These are phyloP conservation scores for Chlorella sp. DNA, from an alignment of 139 green algal genomes.

Conservation along the genomic window DNA sequence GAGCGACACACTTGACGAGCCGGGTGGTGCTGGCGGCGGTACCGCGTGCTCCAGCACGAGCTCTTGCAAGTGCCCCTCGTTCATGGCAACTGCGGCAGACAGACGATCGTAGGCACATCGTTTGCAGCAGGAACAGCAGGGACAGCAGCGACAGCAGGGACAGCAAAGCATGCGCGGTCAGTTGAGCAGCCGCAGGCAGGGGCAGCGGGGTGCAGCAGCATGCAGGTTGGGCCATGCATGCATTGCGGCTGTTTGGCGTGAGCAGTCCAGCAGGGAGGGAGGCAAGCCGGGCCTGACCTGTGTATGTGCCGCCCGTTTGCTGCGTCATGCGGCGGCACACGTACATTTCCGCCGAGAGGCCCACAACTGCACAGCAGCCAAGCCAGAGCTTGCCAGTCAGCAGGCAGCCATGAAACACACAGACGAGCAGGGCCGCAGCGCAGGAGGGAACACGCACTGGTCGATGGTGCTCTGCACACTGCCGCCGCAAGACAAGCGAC, in stretches of 20 bases:
- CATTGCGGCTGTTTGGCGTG: too few species aligned
- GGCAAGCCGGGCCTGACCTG: neutral
- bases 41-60: slow-evolving; percentile 69
- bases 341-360: slow-evolving; percentile 83
- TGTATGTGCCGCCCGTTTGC: slow-evolving; percentile 83
- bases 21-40: slow-evolving; percentile 60
- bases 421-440: neutral
- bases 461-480: neutral
- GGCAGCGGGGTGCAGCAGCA: too few species aligned
- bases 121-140: too few species aligned
- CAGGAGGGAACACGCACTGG: too few species aligned
- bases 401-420: neutral
- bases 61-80: slow-evolving; percentile 79
- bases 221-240: too few species aligned
- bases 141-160: too few species aligned
- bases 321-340: slow-evolving; percentile 76
- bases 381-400: neutral
- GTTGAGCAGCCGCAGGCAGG: too few species aligned
- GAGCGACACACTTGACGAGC: slow-evolving; percentile 57
- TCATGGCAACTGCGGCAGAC: slow-evolving; percentile 59
- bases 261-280: too few species aligned
- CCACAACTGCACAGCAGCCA: slow-evolving; percentile 53
- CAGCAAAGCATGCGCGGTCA: too few species aligned
- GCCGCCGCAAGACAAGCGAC: too few species aligned
- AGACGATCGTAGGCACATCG: too few species aligned